Evolutionary conservation across 208 protist genomes (phyloP).

Genomic region (Porcisia deanei): DNA sequence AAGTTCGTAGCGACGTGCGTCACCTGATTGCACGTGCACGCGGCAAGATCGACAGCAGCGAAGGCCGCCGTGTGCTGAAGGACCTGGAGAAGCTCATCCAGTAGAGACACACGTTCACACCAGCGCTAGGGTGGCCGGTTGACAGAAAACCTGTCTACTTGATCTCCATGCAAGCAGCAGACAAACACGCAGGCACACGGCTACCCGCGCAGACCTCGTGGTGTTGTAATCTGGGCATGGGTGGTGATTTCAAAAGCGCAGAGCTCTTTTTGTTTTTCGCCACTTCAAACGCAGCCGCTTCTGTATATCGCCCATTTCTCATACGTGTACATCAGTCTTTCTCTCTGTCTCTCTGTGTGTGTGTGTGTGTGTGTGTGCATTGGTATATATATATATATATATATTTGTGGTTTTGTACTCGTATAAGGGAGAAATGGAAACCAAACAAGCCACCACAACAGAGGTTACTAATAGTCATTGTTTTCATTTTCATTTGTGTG

Average conservation of each 20-base stretch:
- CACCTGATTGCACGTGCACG: conserved; percentile 46
- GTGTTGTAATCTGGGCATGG: neutral
- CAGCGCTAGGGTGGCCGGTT: neutral
- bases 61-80: conserved; percentile 45
- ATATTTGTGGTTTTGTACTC: too few relatives aligned
- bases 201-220: neutral
- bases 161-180: neutral
- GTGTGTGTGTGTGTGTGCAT: neutral
- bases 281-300: neutral
- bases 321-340: neutral
- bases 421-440: too few relatives aligned
- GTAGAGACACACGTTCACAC: conserved; percentile 14
- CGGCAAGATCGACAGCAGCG: conserved; percentile 30
- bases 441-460: neutral
- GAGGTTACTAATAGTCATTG: too few relatives aligned
- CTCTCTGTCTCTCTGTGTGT: neutral
- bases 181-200: neutral
- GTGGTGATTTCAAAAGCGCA: neutral
- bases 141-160: neutral
- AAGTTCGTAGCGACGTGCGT: conserved; percentile 50
- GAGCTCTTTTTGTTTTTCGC: neutral
- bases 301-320: neutral
- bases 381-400: too few relatives aligned
- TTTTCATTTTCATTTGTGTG: too few relatives aligned
- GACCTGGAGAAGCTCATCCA: conserved; percentile 78